Evolutionary conservation across 176 grass and related monocot genomes (phyloP), one percentile per base, ranked within the genome.

Genomic region (Cenchrus fungigraminus): DNA sequence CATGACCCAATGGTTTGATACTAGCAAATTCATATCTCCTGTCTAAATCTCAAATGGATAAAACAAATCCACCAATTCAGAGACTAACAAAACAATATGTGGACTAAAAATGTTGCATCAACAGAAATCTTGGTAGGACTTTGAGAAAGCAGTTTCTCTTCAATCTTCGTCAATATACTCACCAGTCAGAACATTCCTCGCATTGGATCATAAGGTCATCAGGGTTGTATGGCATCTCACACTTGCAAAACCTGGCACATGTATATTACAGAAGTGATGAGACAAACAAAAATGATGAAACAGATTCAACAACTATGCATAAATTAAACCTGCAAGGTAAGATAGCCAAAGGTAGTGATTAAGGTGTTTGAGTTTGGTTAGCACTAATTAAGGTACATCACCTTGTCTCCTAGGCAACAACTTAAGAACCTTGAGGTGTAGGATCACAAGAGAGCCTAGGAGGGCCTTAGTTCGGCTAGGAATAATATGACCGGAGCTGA

Each of bases 191-290:
- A 55, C 93, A 95, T 83, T 91, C 88, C 83, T 94, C 96, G 12
- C 96, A 98, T 49, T 98, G 96, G 54, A 98, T 98, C 96, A 95
- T 98, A 68, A 98, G 93, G 63, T 98, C 96, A 87, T 98, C 96
- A 34, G 96, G 96, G 87, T 98, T 98, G 81, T 98, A 95, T 1
- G 96, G 96, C 96, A 98, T 98, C 79, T 98, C 96, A 85, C 96
- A 98, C 83, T 98, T 98, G 91, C 93, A 98, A 94, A 98, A 98
- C 88, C 96, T 98, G 95, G 45, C 45, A 82, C 0, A 42, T 69
- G 57, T 53, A 80, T 76, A 80, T 76, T 52, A 77, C 11, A n/a
- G 80, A 54, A 80, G 78, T 77, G 32, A 81, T 55, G 37, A 83
- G 85, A 83, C 15, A 80, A 79, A 91, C 9, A 74, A 70, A 79